Conservation (phyloP, 257 asterid genomes). For the Gentiana dahurica region DNA sequence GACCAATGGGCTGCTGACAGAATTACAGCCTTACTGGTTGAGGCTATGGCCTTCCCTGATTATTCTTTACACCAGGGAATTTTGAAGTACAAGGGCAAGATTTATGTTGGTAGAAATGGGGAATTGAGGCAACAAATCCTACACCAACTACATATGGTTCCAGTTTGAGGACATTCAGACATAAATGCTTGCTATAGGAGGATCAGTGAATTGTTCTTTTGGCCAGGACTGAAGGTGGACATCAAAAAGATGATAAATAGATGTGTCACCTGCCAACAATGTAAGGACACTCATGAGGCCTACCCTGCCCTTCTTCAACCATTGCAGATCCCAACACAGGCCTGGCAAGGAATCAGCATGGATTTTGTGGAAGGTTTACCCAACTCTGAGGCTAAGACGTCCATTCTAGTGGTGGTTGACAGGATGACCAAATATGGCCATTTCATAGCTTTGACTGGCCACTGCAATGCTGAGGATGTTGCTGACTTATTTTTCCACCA, state of each 20-base stretch:
- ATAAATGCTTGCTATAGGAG: too few relatives aligned
- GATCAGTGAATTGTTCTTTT: not conserved
- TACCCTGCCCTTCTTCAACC: not conserved
- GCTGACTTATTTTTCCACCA: too few relatives aligned
- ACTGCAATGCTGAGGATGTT: too few relatives aligned
- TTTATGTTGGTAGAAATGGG: not conserved
- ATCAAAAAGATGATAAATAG: not conserved
- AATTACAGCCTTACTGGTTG: not conserved
- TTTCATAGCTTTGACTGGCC: too few relatives aligned
- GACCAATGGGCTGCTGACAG: not conserved
- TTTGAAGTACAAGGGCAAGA: not conserved
- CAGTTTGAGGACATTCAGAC: not conserved
- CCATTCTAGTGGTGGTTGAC: conserved; percentile 3
- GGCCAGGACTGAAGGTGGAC: not conserved
- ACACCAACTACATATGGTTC: not conserved
- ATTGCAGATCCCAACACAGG: not conserved
- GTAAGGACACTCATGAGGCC: too few relatives aligned
- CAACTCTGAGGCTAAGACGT: not conserved
- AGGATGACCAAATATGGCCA: too few relatives aligned
- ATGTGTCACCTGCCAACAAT: not conserved
- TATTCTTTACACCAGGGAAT: too few relatives aligned
- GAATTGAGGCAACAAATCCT: too few relatives aligned
- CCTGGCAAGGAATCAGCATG: not conserved
- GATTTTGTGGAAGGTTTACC: not conserved
- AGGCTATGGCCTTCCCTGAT: rapidly evolving